Conservation (phyloP, 2,329 filamentous ascomycete species). For the Pseudogymnoascus sp. region DNA sequence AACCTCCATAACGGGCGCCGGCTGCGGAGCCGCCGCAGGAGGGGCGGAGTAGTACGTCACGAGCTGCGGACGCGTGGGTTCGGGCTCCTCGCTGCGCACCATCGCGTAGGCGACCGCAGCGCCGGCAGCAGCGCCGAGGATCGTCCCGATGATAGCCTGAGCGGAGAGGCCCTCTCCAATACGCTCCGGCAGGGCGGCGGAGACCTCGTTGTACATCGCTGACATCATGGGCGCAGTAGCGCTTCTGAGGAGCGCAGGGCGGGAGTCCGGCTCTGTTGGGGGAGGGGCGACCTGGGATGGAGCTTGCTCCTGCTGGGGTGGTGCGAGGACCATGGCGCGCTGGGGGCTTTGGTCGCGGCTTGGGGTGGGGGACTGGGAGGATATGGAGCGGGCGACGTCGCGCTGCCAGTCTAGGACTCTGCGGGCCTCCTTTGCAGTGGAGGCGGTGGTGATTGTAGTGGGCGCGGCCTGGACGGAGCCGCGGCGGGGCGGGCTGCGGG, state of each 20-base stretch:
- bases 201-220: not conserved
- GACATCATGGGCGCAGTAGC: not conserved
- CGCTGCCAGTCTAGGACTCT: conserved; percentile 37
- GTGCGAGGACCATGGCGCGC: not conserved
- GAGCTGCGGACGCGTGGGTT: conserved; percentile 1
- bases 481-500: conserved; percentile 19
- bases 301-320: not conserved
- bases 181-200: not conserved
- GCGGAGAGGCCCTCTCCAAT: conserved; percentile 30
- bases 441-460: conserved; percentile 12
- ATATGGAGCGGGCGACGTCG: conserved; percentile 27
- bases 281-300: not conserved
- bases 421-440: conserved; percentile 23
- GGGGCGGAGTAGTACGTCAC: not conserved
- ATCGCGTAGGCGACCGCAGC: conserved; percentile 70
- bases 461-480: not conserved
- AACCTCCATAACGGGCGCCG: not conserved
- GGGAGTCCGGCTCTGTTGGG: not conserved
- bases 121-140: conserved; percentile 71
- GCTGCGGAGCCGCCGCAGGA: not conserved
- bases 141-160: conserved; percentile 62
- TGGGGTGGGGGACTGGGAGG: conserved; percentile 8
- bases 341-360: not conserved
- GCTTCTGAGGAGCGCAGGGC: not conserved
- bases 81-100: conserved; percentile 45